Evolutionary conservation across 2,329 filamentous ascomycete genomes (phyloP).

Genomic region (Verticillium klebahnii): DNA sequence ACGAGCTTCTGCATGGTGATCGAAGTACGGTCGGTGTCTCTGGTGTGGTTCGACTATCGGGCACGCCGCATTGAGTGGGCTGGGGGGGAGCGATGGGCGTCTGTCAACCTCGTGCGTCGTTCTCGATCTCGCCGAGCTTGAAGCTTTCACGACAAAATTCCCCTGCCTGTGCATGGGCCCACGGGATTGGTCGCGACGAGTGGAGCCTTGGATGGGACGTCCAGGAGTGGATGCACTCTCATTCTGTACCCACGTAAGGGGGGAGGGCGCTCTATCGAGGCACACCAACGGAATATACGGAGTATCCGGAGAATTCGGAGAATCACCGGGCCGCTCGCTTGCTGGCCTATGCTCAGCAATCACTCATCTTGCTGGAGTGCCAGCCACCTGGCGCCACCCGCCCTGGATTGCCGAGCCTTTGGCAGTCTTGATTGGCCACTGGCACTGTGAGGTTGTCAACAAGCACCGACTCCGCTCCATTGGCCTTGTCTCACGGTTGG

Average conservation of each 20-base stretch:
- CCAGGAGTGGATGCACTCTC: background rate
- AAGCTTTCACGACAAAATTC: slow-evolving; percentile 1
- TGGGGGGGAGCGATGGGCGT: slow-evolving; percentile 4
- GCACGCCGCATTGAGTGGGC: background rate
- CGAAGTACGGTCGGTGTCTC: background rate
- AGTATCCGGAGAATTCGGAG: background rate
- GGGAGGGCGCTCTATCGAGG: too few relatives aligned
- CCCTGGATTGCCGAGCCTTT: too few relatives aligned
- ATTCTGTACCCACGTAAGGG: background rate
- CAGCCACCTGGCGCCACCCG: background rate
- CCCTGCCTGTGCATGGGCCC: background rate
- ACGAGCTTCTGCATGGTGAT: slow-evolving; percentile 65
- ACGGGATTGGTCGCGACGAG: background rate
- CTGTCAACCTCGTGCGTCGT: background rate
- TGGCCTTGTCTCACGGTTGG: background rate
- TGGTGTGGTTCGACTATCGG: background rate
- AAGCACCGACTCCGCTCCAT: background rate
- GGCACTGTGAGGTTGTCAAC: too few relatives aligned
- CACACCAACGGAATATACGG: too few relatives aligned
- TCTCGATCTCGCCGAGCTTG: background rate
- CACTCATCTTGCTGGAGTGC: too few relatives aligned
- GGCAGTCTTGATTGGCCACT: too few relatives aligned
- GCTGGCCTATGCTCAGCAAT: background rate
- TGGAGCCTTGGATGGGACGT: background rate
- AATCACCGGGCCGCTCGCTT: background rate